phyloP scores from a whole-genome alignment of 2,329 filamentous ascomycete genomes.

The Knufia fluminis region DNA sequence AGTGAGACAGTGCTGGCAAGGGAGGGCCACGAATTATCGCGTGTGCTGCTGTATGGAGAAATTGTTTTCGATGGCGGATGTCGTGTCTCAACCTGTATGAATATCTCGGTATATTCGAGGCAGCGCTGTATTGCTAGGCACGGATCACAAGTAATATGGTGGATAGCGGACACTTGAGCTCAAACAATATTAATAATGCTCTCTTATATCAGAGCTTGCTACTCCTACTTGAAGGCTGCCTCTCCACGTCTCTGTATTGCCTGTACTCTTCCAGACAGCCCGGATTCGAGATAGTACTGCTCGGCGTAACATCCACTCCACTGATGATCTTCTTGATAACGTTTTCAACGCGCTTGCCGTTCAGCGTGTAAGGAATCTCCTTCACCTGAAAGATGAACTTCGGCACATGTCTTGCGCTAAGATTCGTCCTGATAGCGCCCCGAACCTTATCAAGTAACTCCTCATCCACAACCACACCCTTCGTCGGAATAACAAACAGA shows the following conservation, averaged over 20 bases:
- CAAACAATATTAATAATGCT: neutral
- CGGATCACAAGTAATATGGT: neutral
- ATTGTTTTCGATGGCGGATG: neutral
- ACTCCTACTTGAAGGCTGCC: neutral
- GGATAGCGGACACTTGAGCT: neutral
- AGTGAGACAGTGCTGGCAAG: neutral
- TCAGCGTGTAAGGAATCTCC: conserved; percentile 38
- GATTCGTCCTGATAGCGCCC: conserved; percentile 21
- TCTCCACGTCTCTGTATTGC: conserved; percentile 23
- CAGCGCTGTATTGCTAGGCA: no score
- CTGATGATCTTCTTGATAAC: conserved; percentile 35
- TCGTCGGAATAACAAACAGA: conserved; percentile 29
- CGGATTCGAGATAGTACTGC: conserved; percentile 34
- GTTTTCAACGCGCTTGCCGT: conserved; percentile 40
- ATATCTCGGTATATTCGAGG: no score
- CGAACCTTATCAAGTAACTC: conserved; percentile 17
- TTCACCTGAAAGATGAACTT: conserved; percentile 31
- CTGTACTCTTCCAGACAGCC: conserved; percentile 28
- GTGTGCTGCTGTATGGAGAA: neutral
- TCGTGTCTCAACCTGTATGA: no score
- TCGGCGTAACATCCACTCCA: conserved; percentile 31
- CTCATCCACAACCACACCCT: conserved; percentile 22
- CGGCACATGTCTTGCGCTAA: conserved; percentile 34
- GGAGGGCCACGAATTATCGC: neutral
- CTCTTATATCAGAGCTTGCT: conserved; percentile 4